These are phyloP conservation scores for Fusarium tanahbumbuense DNA, from an alignment of 2,329 filamentous ascomycete species.

Conservation along the genomic window DNA sequence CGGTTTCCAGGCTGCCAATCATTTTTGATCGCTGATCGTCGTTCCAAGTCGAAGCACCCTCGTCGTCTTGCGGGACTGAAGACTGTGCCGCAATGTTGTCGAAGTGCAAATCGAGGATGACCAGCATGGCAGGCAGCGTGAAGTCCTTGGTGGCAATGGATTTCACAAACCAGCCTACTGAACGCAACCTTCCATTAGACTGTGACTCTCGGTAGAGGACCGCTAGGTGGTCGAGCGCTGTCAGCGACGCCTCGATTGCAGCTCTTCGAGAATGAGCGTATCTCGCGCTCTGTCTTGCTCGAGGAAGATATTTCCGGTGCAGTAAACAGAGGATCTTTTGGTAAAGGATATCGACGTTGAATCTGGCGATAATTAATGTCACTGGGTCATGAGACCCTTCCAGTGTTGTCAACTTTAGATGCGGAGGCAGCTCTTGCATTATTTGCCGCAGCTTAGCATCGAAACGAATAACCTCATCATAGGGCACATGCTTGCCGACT, in stretches of 20 bases:
- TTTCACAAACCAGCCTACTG: conserved; percentile 81
- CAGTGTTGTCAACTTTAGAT: conserved; percentile 79
- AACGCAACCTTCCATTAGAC: conserved; percentile 75
- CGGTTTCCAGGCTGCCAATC: conserved; percentile 77
- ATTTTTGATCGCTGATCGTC: conserved; percentile 76
- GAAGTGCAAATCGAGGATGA: conserved; percentile 85
- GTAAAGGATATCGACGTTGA: conserved; percentile 85
- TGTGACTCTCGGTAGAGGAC: conserved; percentile 81
- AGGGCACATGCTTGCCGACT: conserved; percentile 66
- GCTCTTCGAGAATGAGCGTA: conserved; percentile 86
- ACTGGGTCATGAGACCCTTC: conserved; percentile 84
- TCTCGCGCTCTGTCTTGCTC: conserved; percentile 79
- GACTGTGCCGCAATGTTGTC: conserved; percentile 63
- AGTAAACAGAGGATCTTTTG: conserved; percentile 90
- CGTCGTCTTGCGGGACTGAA: conserved; percentile 54
- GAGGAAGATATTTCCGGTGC: conserved; percentile 86
- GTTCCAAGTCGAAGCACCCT: conserved; percentile 67
- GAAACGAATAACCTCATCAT: conserved; percentile 73
- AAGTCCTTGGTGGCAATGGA: conserved; percentile 88
- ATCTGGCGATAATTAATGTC: conserved; percentile 86
- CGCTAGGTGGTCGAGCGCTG: conserved; percentile 80
- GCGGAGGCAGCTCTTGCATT: conserved; percentile 77
- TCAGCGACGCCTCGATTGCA: conserved; percentile 88
- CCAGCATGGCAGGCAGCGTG: conserved; percentile 84
- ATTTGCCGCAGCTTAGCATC: conserved; percentile 71